Conservation (phyloP, 2,329 filamentous ascomycete species). For the Xylaria sp. region DNA sequence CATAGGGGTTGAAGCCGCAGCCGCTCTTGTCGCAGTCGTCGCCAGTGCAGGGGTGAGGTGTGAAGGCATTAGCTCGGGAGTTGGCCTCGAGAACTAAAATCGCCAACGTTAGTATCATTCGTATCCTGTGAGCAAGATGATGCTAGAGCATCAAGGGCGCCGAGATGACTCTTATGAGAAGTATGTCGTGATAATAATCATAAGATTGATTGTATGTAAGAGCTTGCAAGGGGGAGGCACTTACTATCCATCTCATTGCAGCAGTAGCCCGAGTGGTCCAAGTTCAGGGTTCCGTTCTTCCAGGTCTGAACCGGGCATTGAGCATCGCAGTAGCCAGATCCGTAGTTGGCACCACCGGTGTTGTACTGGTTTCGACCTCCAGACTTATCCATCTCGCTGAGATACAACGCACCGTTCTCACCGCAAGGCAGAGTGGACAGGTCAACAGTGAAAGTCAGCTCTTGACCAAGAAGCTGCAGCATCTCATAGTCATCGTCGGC, state of each 20-base stretch:
- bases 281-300: slow-evolving; percentile 45
- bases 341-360: slow-evolving; percentile 53
- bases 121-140: background rate
- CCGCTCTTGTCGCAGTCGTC: slow-evolving; percentile 37
- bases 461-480: slow-evolving; percentile 47
- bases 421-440: slow-evolving; percentile 59
- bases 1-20: slow-evolving; percentile 37
- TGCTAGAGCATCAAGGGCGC: background rate
- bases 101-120: background rate
- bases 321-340: slow-evolving; percentile 56
- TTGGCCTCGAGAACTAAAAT: slow-evolving; percentile 55
- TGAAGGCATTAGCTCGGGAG: slow-evolving; percentile 51
- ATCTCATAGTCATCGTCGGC: slow-evolving; percentile 48
- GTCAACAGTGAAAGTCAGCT: slow-evolving; percentile 62
- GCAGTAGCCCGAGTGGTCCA: slow-evolving; percentile 55
- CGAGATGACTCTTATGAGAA: background rate
- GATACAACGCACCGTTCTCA: slow-evolving; percentile 61
- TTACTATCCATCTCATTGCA: slow-evolving; percentile 59
- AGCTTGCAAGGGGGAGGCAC: background rate
- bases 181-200: background rate
- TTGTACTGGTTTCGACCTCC: slow-evolving; percentile 51
- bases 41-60: slow-evolving; percentile 53
- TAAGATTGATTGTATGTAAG: too few species aligned
- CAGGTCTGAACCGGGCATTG: slow-evolving; percentile 46
- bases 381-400: slow-evolving; percentile 57